Conservation (phyloP, 352 stramenopile species). For the Peronospora belbahrii region DNA sequence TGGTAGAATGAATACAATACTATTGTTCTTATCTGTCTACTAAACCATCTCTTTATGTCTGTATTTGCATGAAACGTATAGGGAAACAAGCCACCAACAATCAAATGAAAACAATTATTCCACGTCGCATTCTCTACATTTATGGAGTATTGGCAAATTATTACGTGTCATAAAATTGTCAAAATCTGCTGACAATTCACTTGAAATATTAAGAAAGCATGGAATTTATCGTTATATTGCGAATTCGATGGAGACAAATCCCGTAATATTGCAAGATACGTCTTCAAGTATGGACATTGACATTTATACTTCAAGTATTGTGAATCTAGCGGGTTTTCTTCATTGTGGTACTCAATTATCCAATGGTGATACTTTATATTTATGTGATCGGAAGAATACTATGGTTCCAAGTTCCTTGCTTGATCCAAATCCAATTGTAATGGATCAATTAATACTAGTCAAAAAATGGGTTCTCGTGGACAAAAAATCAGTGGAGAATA, state of each 20-base stretch:
- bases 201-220: slow-evolving; percentile 4
- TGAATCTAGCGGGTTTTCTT: slow-evolving; percentile 49
- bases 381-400: slow-evolving; percentile 33
- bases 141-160: slow-evolving; percentile 26
- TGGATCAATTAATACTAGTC: slow-evolving; percentile 50
- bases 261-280: background rate
- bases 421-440: slow-evolving; percentile 21
- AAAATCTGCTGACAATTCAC: background rate
- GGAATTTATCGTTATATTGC: slow-evolving; percentile 12
- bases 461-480: slow-evolving; percentile 52
- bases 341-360: slow-evolving; percentile 21
- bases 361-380: slow-evolving; percentile 13
- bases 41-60: too few relatives aligned
- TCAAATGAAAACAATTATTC: too few relatives aligned
- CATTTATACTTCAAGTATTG: slow-evolving; percentile 26
- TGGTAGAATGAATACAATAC: slow-evolving; percentile 9
- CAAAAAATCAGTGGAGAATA: slow-evolving; percentile 10
- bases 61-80: background rate
- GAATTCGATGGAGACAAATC: too few relatives aligned
- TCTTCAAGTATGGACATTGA: slow-evolving; percentile 4
- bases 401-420: slow-evolving; percentile 33
- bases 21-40: too few relatives aligned
- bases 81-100: too few relatives aligned
- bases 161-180: slow-evolving; percentile 17
- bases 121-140: slow-evolving; percentile 3